Evolutionary conservation across 441 rosid species (phyloP).

Genomic region (Arabidopsis hybrid): DNA sequence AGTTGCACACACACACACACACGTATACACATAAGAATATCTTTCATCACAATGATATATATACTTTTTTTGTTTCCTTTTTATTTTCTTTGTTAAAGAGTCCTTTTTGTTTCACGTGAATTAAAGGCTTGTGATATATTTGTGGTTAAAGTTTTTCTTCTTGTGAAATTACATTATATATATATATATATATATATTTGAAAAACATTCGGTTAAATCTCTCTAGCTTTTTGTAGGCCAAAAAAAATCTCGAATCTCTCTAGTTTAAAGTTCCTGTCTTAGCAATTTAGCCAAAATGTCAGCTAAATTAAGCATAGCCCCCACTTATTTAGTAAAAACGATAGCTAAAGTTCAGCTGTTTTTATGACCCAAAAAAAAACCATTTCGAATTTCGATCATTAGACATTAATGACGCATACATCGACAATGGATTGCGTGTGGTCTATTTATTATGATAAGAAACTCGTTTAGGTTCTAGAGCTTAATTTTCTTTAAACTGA

Average conservation of each 20-base stretch:
- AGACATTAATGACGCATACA: background rate
- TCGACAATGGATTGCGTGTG: background rate
- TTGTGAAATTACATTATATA: background rate
- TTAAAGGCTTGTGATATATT: too few relatives aligned
- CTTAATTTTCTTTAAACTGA: background rate
- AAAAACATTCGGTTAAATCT: background rate
- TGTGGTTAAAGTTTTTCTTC: too few relatives aligned
- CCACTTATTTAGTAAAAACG: background rate
- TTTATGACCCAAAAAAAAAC: too few relatives aligned
- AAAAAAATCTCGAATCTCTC: background rate
- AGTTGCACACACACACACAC: too few relatives aligned
- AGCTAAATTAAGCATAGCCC: background rate
- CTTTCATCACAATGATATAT: too few relatives aligned
- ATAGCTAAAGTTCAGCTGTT: background rate
- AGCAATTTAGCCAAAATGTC: background rate
- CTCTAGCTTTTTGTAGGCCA: too few relatives aligned
- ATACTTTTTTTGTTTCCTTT: too few relatives aligned
- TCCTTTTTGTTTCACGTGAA: too few relatives aligned
- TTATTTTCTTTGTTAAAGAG: too few relatives aligned
- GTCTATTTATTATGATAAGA: background rate
- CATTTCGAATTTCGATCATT: conserved; percentile 10
- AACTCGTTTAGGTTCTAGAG: background rate
- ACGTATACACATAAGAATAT: too few relatives aligned
- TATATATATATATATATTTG: background rate
- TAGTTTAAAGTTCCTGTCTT: background rate